Percentiles rank a stretch among this genome's conserved stretches.
phyloP scores from a whole-genome alignment of 257 asterid genomes.

The Nemophila menziesii region DNA sequence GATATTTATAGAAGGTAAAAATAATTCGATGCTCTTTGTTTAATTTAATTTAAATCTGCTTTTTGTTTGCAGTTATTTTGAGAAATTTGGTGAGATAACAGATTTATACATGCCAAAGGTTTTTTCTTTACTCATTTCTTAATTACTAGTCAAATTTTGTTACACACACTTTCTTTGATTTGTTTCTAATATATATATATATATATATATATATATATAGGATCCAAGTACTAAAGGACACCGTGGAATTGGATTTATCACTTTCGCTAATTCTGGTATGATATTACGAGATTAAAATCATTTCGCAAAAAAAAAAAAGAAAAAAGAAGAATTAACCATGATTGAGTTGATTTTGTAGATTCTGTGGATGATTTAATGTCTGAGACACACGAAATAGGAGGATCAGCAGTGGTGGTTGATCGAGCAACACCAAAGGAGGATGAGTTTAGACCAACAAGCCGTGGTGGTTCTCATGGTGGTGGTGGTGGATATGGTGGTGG shows the following conservation, averaged over 20 bases:
- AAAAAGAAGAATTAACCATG: neutral
- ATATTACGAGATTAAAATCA: slow-evolving; percentile 4
- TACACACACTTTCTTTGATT: neutral
- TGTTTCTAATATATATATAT: neutral
- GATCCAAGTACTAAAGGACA: slow-evolving; percentile 87
- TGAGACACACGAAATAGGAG: slow-evolving; percentile 88
- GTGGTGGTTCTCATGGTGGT: slow-evolving; percentile 60
- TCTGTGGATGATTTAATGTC: slow-evolving; percentile 94
- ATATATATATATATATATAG: slow-evolving; percentile 24
- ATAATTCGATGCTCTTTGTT: neutral
- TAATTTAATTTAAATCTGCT: slow-evolving; percentile 8
- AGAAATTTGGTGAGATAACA: slow-evolving; percentile 77
- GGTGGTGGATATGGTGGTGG: slow-evolving; percentile 96
- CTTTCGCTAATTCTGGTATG: slow-evolving; percentile 75
- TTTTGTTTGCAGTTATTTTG: slow-evolving; percentile 67
- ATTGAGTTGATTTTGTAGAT: slow-evolving; percentile 34
- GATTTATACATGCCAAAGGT: slow-evolving; percentile 99
- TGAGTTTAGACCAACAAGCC: slow-evolving; percentile 62
- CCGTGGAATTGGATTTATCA: slow-evolving; percentile 96
- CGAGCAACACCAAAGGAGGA: slow-evolving; percentile 99
- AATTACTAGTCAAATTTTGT: neutral
- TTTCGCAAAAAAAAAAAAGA: neutral
- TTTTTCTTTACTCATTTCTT: slow-evolving; percentile 9
- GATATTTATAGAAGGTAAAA: slow-evolving; percentile 71
- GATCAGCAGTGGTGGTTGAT: slow-evolving; percentile 87